A percentile compares a stretch with the other conserved stretches of the same genome.
These are phyloP conservation scores for Solidago caesia DNA, from an alignment of 129 eudicot species.

Conservation along the genomic window DNA sequence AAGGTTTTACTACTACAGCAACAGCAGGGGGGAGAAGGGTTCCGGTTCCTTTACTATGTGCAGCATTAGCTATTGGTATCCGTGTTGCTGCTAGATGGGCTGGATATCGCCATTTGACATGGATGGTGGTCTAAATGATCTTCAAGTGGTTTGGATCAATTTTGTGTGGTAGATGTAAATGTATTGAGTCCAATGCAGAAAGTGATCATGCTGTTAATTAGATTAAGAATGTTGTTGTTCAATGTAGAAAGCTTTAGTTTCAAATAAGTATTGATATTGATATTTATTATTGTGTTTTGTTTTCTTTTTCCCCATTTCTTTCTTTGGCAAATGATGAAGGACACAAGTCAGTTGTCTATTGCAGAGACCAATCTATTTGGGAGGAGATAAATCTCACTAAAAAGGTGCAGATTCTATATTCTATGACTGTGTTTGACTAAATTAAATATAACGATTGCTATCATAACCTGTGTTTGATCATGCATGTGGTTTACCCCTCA, in stretches of 20 bases:
- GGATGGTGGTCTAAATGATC: slow-evolving; percentile 73
- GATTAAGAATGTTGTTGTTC: not conserved
- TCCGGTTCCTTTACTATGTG: slow-evolving; percentile 73
- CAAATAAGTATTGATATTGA: too few relatives aligned
- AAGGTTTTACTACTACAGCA: slow-evolving; percentile 12
- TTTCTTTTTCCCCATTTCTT: too few relatives aligned
- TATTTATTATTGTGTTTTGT: too few relatives aligned
- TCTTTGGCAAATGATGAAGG: too few relatives aligned
- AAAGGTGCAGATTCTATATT: slow-evolving; percentile 1
- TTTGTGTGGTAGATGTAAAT: slow-evolving; percentile 20
- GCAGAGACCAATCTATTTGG: too few relatives aligned
- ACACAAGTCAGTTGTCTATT: too few relatives aligned
- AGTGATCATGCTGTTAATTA: slow-evolving; percentile 3
- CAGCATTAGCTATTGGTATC: slow-evolving; percentile 80
- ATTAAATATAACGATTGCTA: not conserved
- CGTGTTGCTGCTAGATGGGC: slow-evolving; percentile 90
- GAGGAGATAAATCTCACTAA: too few relatives aligned
- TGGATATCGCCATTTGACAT: slow-evolving; percentile 86
- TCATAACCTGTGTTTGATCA: not conserved
- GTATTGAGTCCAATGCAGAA: slow-evolving; percentile 19
- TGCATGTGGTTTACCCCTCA: slow-evolving; percentile 1
- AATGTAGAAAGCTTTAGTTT: not conserved
- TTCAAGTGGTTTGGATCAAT: slow-evolving; percentile 13
- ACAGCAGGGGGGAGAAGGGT: slow-evolving; percentile 39
- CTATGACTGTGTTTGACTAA: slow-evolving; percentile 1